Evolutionary conservation across 2,329 filamentous ascomycete species (phyloP).

Genomic region (Bertia moriformis): DNA sequence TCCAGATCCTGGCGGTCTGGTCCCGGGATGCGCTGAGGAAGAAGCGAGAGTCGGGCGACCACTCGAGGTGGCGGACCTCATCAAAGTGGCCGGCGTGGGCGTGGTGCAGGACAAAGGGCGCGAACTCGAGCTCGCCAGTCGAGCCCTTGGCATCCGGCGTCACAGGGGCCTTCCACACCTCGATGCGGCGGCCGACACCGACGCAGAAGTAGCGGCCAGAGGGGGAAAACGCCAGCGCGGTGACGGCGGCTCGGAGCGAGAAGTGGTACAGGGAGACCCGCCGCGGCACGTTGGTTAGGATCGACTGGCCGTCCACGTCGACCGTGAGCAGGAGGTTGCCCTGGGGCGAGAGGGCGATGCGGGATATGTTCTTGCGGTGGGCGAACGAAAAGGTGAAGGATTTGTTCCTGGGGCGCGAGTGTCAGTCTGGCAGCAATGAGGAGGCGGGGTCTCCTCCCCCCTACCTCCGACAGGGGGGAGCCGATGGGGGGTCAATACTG

Average conservation of each 20-base stretch:
- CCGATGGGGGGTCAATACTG: background rate
- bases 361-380: conserved; percentile 82
- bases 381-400: conserved; percentile 77
- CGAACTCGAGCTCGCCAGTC: conserved; percentile 83
- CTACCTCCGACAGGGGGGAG: background rate
- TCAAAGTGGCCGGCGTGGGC: conserved; percentile 84
- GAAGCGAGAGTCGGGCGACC: conserved; percentile 92
- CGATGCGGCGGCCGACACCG: conserved; percentile 70
- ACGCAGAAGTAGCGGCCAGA: conserved; percentile 84
- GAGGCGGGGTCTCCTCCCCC: conserved; percentile 1
- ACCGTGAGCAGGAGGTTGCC: conserved; percentile 86
- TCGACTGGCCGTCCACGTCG: conserved; percentile 86
- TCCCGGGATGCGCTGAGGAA: conserved; percentile 87
- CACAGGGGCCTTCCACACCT: conserved; percentile 91
- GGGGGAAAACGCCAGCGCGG: conserved; percentile 77
- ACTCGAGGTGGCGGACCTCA: conserved; percentile 70
- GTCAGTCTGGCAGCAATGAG: conserved; percentile 18
- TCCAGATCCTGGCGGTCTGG: conserved; percentile 89
- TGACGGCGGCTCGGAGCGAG: conserved; percentile 74
- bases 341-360: conserved; percentile 74
- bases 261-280: conserved; percentile 85
- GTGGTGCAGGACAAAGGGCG: conserved; percentile 80
- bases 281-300: conserved; percentile 77
- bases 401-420: conserved; percentile 50
- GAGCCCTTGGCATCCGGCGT: conserved; percentile 66